Conservation (phyloP, 176 grass and related monocot genomes). For the Oryza glumipatula region DNA sequence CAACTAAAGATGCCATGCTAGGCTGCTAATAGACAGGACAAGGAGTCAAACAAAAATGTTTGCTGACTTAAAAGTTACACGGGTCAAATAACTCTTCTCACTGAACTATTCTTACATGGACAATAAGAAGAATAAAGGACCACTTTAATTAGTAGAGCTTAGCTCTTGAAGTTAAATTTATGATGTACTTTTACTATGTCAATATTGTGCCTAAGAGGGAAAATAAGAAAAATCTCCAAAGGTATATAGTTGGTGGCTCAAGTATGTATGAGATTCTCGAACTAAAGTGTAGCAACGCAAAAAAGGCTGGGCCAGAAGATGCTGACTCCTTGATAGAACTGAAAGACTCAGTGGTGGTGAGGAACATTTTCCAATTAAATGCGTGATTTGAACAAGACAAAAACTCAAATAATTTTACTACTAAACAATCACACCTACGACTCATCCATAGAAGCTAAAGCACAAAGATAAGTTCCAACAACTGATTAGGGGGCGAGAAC, state of each 20-base stretch:
- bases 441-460: background rate
- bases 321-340: background rate
- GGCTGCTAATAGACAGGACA: constrained; percentile 12
- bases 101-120: constrained; percentile 2
- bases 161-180: constrained; percentile 18
- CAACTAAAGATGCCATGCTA: constrained; percentile 19
- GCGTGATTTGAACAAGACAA: background rate
- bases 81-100: background rate
- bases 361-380: background rate
- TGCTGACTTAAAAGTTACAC: background rate
- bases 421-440: background rate
- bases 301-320: constrained; percentile 15
- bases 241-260: constrained; percentile 14
- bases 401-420: background rate
- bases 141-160: constrained; percentile 9
- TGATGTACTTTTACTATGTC: background rate
- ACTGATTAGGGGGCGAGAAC: background rate
- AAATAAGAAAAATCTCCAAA: background rate
- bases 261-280: constrained; percentile 3
- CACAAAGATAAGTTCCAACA: background rate
- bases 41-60: background rate
- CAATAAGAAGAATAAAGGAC: background rate
- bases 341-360: constrained; percentile 2
- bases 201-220: background rate
- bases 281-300: constrained; percentile 13